Base-by-base conservation (phyloP, 441 rosid genomes). In the Adansonia rubrostipa region DNA sequence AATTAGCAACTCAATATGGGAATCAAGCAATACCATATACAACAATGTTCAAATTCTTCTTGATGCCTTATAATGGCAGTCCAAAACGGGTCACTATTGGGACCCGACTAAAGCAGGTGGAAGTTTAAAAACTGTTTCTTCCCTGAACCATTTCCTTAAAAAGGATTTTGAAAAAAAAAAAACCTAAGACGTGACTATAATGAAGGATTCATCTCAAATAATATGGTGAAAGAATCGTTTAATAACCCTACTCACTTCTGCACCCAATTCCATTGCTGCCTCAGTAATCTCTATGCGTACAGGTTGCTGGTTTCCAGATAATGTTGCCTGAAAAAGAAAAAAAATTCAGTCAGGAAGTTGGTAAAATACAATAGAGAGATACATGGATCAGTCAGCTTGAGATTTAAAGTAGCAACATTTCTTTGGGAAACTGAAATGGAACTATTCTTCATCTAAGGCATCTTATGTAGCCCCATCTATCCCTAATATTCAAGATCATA, bases 221-320 rank as follows among this genome's bases (percentile, higher is more conserved):
- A 36, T 53, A 24, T 9, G 1, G 2, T 0, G 4, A 22, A 33
- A 33, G 8, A 73, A 44, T 73, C 11, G 17, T 64, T 61, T 58
- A 19, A 65, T 36, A 33, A 2, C 28, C 36, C 0, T 51, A 86
- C 93, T 90, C 74, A 92, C 96, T 82, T 94, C 94, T 20, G 96
- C 74, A 72, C 97, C 99, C 72, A 93, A 81, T 82, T 96, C 96
- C 98, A 92, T 92, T 73, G 99, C 98, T 71, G 97, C 99, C 84
- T 94, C 97, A 5, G 97, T 94, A 66, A 96, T 92, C 87, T 96
- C 98, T 53, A 91, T 92, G 44, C 97, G 96, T 58, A 92, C 79
- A 20, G 97, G 97, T 82, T 91, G 98, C 83, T 93, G 98, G 84
- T 96, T 93, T 66, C 97, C 97, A 60, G 97, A 87, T 71, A 96